Conservation (phyloP, 1,284 basidiomycete genomes). For the Gastroboletus turbinatus region DNA sequence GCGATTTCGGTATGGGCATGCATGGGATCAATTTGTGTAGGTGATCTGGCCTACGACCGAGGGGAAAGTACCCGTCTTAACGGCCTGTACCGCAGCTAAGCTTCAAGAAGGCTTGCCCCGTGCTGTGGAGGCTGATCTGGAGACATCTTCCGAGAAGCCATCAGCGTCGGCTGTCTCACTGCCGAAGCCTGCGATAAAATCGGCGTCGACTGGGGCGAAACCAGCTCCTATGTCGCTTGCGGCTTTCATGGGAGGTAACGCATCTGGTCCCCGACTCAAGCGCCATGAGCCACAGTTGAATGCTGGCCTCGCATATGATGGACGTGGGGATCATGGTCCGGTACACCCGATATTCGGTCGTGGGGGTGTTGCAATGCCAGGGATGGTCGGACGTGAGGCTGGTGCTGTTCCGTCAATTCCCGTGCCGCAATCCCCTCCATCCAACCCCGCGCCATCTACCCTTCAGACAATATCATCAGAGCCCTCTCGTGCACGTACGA, state of each 20-base stretch:
- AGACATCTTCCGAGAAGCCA: slow-evolving; percentile 6
- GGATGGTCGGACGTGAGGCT: slow-evolving; percentile 40
- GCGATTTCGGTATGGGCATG: slow-evolving; percentile 45
- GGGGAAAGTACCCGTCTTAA: slow-evolving; percentile 4
- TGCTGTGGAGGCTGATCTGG: slow-evolving; percentile 8
- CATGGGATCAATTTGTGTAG: slow-evolving; percentile 34
- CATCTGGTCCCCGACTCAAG: slow-evolving; percentile 65
- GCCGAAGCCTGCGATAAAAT: slow-evolving; percentile 19
- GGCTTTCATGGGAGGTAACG: slow-evolving; percentile 70
- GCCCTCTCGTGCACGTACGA: slow-evolving; percentile 30
- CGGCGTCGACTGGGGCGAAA: slow-evolving; percentile 11
- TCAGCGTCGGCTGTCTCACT: slow-evolving; percentile 4
- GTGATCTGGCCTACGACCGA: slow-evolving; percentile 19
- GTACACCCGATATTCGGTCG: slow-evolving; percentile 75
- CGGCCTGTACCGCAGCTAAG: slow-evolving; percentile 20
- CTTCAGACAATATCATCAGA: slow-evolving; percentile 13
- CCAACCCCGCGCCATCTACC: background rate
- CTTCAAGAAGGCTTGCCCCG: slow-evolving; percentile 19
- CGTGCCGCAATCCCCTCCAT: background rate
- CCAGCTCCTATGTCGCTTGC: slow-evolving; percentile 57
- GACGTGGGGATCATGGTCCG: slow-evolving; percentile 48
- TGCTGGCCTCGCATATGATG: slow-evolving; percentile 63
- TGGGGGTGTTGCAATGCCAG: slow-evolving; percentile 71
- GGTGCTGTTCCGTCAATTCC: slow-evolving; percentile 8
- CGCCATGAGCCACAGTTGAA: slow-evolving; percentile 70